phyloP scores from a whole-genome alignment of 345 rosid species.

The Viola odorata region DNA sequence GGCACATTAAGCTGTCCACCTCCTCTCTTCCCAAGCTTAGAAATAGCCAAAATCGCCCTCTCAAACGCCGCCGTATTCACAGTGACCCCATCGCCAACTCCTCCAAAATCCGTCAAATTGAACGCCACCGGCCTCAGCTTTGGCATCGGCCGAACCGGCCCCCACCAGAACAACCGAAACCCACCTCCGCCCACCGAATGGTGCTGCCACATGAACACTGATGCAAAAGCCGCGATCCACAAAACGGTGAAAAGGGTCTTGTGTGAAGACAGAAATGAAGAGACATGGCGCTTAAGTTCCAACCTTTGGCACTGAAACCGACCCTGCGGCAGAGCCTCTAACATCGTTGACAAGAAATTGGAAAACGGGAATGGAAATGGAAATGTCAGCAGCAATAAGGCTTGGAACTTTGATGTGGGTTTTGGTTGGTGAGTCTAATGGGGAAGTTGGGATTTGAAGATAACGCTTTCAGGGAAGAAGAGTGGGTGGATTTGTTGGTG shows the following conservation, averaged over 20 bases:
- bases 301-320: constrained; percentile 46
- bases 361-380: background rate
- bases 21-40: constrained; percentile 61
- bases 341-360: constrained; percentile 25
- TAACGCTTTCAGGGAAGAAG: background rate
- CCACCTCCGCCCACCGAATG: constrained; percentile 39
- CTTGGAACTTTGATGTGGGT: background rate
- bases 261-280: constrained; percentile 59
- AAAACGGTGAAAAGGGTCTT: constrained; percentile 65
- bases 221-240: constrained; percentile 77
- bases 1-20: constrained; percentile 96
- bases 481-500: background rate
- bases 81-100: constrained; percentile 77
- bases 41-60: constrained; percentile 71
- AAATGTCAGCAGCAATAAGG: background rate
- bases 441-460: background rate
- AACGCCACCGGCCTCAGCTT: constrained; percentile 53
- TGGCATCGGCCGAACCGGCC: constrained; percentile 39
- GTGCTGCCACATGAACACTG: constrained; percentile 80
- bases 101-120: constrained; percentile 90
- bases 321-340: constrained; percentile 38
- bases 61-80: constrained; percentile 82
- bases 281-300: constrained; percentile 52
- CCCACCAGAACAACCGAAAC: constrained; percentile 31
- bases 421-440: background rate